A percentile compares a stretch with the other conserved stretches of the same genome.
phyloP scores from a whole-genome alignment of 208 protist species.

The Trichomonas tenax region DNA sequence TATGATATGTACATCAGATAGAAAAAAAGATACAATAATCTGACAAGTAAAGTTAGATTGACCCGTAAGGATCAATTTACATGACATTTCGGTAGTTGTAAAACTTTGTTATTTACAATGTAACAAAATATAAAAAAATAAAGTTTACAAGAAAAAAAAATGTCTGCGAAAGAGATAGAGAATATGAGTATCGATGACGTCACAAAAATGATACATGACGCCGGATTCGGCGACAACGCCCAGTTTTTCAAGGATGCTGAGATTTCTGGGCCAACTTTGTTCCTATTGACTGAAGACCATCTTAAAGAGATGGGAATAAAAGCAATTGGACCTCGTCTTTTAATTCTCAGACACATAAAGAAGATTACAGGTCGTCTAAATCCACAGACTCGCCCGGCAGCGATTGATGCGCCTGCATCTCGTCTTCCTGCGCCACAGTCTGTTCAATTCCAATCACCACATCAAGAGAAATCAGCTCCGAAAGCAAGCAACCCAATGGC shows the following conservation, averaged over 20 bases:
- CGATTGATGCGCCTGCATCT: neutral
- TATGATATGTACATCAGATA: too few species aligned
- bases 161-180: neutral
- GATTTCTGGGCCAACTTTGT: neutral
- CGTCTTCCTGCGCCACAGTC: neutral
- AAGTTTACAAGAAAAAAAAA: neutral
- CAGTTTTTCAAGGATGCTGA: neutral
- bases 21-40: too few species aligned
- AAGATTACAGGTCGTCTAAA: neutral
- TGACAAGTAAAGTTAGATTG: too few species aligned
- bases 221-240: neutral
- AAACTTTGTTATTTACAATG: too few species aligned
- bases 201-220: neutral
- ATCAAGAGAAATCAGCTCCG: neutral
- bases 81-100: too few species aligned
- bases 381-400: neutral
- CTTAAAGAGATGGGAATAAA: constrained; percentile 7
- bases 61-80: too few species aligned
- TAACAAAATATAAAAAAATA: too few species aligned
- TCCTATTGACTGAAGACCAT: neutral
- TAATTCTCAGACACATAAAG: neutral
- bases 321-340: neutral
- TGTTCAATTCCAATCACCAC: neutral
- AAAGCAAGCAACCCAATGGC: neutral
- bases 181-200: neutral